Evolutionary conservation across 2,329 filamentous ascomycete genomes (phyloP), one percentile per base, ranked within the genome.

Genomic region (Colletotrichum lindemuthianum): DNA sequence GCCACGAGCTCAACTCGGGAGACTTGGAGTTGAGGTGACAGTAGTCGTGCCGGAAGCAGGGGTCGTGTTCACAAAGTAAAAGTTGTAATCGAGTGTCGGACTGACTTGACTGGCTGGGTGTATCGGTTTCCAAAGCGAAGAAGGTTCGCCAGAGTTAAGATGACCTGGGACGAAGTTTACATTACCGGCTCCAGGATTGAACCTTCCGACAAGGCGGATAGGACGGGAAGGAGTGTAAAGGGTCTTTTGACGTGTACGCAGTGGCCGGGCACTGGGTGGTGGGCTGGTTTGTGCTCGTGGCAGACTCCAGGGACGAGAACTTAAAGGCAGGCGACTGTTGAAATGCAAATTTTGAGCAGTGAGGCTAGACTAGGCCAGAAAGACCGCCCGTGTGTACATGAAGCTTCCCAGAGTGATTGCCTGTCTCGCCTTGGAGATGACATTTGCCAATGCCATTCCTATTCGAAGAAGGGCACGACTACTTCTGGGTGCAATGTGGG

Each of bases 261-360:
- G 33, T 52, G 37, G 37, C 39, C 24, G 33, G 41, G 45, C 13
- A 32, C 16, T 44, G 16, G 8, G n/a, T 13, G 37, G 24, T 51
- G 57, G 50, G 45, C 45, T 48, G 11, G 48, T 24, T 54, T 48
- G 57, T 50, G 60, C 60, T 12, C 49, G 34, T 59, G 37, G 11
- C 37, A 55, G 48, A 54, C 61, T 55, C 57, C 61, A 56, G 61
- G 50, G 61, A 56, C 44, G 43, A 24, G 57, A 65, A 65, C 63
- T 65, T 52, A 65, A 61, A 65, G 63, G 58, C 58, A 65, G 58
- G 40, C 33, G 52, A 65, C 47, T 65, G 43, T 37, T 16, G n/a
- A 41, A 65, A 56, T 61, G 39, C 58, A 65, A 48, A 48, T 50
- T 41, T 15, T 11, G n/a, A 11, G 12, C 43, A 45, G 43, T 24